A percentile compares a stretch with the other conserved stretches of the same genome.
Conservation (phyloP, 192 early-diverging fungal species). For the Rhizophagus clarus region DNA sequence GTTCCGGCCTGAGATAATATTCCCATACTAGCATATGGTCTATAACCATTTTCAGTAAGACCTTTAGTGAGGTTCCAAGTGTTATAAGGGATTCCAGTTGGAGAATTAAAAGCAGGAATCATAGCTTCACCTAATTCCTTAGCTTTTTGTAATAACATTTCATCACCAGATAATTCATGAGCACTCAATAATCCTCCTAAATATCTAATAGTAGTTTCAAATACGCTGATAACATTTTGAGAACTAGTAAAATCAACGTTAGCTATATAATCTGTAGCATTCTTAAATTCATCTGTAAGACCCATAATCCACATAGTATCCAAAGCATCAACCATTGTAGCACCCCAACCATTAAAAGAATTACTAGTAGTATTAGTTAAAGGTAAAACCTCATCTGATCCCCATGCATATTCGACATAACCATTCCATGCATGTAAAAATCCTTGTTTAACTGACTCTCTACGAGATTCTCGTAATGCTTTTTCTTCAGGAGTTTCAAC, state of each 20-base stretch:
- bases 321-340: conserved; percentile 83
- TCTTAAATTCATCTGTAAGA: conserved; percentile 74
- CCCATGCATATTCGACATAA: conserved; percentile 78
- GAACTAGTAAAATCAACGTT: conserved; percentile 57
- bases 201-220: conserved; percentile 83
- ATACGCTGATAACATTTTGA: conserved; percentile 61
- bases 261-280: conserved; percentile 67
- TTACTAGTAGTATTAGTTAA: conserved; percentile 39
- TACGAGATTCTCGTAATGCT: background rate
- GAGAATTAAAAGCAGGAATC: conserved; percentile 73
- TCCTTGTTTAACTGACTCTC: conserved; percentile 56
- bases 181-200: conserved; percentile 79
- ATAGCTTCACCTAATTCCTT: conserved; percentile 67
- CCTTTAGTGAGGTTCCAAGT: conserved; percentile 53
- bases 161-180: conserved; percentile 80
- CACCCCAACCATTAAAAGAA: conserved; percentile 60
- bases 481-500: background rate
- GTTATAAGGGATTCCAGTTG: conserved; percentile 75
- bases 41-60: background rate
- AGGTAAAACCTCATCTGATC: conserved; percentile 69
- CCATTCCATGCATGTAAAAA: conserved; percentile 74
- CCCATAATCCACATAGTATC: conserved; percentile 90
- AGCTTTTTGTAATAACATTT: conserved; percentile 68
- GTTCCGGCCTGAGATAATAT: conserved; percentile 74
- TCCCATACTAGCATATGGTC: background rate